These are phyloP conservation scores for Phytophthora hibernalis DNA, from an alignment of 352 stramenopile species.

Conservation along the genomic window DNA sequence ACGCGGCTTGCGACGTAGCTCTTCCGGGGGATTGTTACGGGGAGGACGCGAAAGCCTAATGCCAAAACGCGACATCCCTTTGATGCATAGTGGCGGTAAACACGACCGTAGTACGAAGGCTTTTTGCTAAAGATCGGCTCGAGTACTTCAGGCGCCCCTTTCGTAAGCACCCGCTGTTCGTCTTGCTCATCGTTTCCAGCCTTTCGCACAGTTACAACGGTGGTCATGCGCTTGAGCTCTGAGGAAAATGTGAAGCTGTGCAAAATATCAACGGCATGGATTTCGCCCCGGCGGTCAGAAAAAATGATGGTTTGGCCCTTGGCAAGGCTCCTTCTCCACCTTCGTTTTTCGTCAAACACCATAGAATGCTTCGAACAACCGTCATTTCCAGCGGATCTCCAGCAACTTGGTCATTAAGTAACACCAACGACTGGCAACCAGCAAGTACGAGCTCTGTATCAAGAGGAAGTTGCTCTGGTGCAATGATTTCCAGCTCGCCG, in stretches of 20 bases:
- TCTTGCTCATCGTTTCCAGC: conserved; percentile 71
- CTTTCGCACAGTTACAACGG: conserved; percentile 89
- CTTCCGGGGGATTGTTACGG: conserved; percentile 55
- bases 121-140: conserved; percentile 87
- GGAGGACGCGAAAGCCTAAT: conserved; percentile 94
- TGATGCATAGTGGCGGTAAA: conserved; percentile 83
- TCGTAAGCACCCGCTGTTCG: conserved; percentile 94
- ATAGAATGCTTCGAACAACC: conserved; percentile 87
- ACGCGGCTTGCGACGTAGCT: conserved; percentile 80
- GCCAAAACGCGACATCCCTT: conserved; percentile 94
- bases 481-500: conserved; percentile 79
- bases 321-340: conserved; percentile 18
- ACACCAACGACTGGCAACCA: conserved; percentile 97
- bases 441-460: conserved; percentile 86
- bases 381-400: conserved; percentile 99
- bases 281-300: conserved; percentile 39
- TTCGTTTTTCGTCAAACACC: conserved; percentile 75
- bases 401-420: conserved; percentile 95
- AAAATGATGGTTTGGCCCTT: conserved; percentile 39
- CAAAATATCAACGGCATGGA: conserved; percentile 95
- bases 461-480: conserved; percentile 91
- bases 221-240: conserved; percentile 97
- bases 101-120: conserved; percentile 90
- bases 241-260: conserved; percentile 97
- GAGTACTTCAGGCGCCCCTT: conserved; percentile 97